Base-by-base conservation (phyloP, 805 yeast genomes). In the Grigorovia humatica region DNA sequence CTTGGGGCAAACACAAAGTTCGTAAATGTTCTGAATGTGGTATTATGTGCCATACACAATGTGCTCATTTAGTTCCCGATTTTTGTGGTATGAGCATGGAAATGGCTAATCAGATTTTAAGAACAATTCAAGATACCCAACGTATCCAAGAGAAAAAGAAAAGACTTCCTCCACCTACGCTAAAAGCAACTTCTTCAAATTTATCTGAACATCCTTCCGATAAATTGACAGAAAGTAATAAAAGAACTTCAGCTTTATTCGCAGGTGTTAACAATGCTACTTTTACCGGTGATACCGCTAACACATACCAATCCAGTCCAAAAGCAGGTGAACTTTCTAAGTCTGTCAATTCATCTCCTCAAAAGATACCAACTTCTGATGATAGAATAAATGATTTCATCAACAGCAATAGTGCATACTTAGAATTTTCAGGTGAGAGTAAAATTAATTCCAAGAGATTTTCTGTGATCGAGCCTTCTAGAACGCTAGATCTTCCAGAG, bases 31-130 rank as follows among this genome's bases (percentile, higher is more conserved):
- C 85, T 4, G 93, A 86, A 58, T 93, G 99, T 80, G 95, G 95
- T 32, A 81, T 89, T 19, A 88, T 91, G 84, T 91, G 96, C 62
- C 99, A 93, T 65, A 79, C 93, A 2, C 81, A 82, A 46, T 93
- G 99, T 72, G 83, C 91, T 12, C 96, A 89, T 63, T 74, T 90
- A 61, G 98, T 93, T 20, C 99, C 99, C 1, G 98, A 93, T 66
- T 88, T 93, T 68, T 93, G 99, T 74, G 99, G 99, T 52, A 91
- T 93, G 96, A 79, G 96, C 2, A 88, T 93, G 90, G 96, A 88
- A 63, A 87, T 85, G 78, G 98, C 97, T 2, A 89, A 88, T 63
- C 85, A 85, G 67, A 88, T 93, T 55, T 70, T 93, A 53, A 79
- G 78, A 52, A 88, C 96, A 9, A 89, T 91, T 63, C 84, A 85